Conservation (phyloP, 2,329 filamentous ascomycete genomes). For the Diaporthe amygdali region DNA sequence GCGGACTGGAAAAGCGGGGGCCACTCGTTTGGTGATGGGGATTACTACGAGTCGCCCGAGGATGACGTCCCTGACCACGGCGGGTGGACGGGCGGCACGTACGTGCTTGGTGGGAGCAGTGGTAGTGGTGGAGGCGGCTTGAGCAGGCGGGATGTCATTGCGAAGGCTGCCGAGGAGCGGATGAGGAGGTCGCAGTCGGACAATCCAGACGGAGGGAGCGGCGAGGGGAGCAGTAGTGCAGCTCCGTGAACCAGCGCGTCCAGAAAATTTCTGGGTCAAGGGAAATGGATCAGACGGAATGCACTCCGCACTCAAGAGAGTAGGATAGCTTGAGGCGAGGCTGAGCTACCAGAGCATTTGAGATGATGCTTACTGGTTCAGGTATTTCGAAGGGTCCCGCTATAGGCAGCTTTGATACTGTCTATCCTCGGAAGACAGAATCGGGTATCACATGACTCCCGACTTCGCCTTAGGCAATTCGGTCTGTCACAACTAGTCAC, state of each 20-base stretch:
- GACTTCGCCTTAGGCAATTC: not conserved
- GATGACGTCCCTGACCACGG: slow-evolving; percentile 68
- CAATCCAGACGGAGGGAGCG: slow-evolving; percentile 28
- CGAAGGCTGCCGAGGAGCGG: slow-evolving; percentile 74
- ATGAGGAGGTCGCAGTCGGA: slow-evolving; percentile 51
- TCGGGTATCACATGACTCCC: not conserved
- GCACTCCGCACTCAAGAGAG: not conserved
- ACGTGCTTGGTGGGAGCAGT: slow-evolving; percentile 68
- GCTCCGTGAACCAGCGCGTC: not conserved
- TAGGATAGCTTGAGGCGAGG: not conserved
- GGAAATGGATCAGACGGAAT: too few relatives aligned
- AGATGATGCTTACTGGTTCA: not conserved
- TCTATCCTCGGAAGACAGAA: not conserved
- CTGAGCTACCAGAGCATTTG: not conserved
- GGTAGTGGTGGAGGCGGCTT: slow-evolving; percentile 43
- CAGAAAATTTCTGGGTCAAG: not conserved
- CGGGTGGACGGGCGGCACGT: slow-evolving; percentile 81
- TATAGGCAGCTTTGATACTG: not conserved
- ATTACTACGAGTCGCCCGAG: slow-evolving; percentile 58
- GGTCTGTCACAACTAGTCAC: not conserved
- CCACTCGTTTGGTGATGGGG: slow-evolving; percentile 66
- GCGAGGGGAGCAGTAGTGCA: slow-evolving; percentile 4
- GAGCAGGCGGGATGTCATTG: slow-evolving; percentile 76
- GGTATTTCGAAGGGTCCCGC: not conserved
- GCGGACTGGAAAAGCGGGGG: slow-evolving; percentile 82